Conservation (phyloP, 495 filamentous ascomycete genomes). For the Hypoxylon fragiforme region DNA sequence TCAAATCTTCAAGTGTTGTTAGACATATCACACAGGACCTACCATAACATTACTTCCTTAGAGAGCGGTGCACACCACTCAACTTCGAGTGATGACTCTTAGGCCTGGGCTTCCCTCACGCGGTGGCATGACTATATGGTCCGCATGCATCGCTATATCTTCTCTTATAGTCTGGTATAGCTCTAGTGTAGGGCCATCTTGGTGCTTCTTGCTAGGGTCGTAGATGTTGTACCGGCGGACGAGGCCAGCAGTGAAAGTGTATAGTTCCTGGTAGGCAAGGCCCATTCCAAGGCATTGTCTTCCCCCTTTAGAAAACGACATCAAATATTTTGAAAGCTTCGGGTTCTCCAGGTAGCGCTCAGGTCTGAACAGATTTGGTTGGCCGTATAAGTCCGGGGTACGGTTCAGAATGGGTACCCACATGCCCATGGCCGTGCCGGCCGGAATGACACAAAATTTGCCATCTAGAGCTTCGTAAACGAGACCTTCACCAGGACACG, state of each 20-base stretch:
- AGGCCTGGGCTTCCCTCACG: constrained; percentile 31
- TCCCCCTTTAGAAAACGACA: constrained; percentile 18
- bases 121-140: constrained; percentile 23
- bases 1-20: too few species aligned
- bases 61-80: too few species aligned
- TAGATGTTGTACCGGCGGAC: constrained; percentile 33
- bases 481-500: constrained; percentile 47
- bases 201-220: constrained; percentile 28
- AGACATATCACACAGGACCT: too few species aligned
- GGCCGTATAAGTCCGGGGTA: constrained; percentile 40
- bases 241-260: constrained; percentile 18
- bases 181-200: constrained; percentile 21
- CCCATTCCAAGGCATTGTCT: constrained; percentile 23
- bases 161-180: constrained; percentile 28
- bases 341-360: constrained; percentile 49
- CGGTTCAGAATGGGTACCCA: constrained; percentile 37
- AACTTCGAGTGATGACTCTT: constrained; percentile 17
- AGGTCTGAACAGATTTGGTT: constrained; percentile 39
- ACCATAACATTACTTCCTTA: too few species aligned
- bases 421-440: constrained; percentile 45
- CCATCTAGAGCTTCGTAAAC: constrained; percentile 35
- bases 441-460: constrained; percentile 44
- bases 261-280: constrained; percentile 19
- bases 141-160: constrained; percentile 31
- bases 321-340: constrained; percentile 26